Evolutionary conservation across 2,329 filamentous ascomycete species (phyloP).

Genomic region (Aquanectria penicillioides): DNA sequence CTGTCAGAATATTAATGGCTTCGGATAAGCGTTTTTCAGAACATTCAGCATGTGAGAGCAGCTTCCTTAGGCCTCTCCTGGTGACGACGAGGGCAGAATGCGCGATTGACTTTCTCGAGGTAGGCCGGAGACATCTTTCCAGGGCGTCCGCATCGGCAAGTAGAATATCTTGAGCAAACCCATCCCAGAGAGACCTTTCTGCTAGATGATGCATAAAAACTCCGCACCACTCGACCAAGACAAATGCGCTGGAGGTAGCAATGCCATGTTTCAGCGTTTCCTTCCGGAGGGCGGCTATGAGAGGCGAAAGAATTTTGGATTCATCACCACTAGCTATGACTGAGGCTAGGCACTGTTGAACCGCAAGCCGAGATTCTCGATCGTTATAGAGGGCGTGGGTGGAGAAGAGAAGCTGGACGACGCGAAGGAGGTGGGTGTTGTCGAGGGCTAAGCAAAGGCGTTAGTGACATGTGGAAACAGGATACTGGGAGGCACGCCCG

Average conservation of each 20-base stretch:
- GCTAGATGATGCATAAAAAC: slow-evolving; percentile 78
- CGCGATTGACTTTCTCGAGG: slow-evolving; percentile 70
- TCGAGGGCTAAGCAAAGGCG: slow-evolving; percentile 53
- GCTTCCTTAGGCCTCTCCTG: slow-evolving; percentile 79
- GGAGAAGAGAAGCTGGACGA: slow-evolving; percentile 82
- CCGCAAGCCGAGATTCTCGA: slow-evolving; percentile 82
- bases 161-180: slow-evolving; percentile 73
- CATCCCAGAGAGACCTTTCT: slow-evolving; percentile 69
- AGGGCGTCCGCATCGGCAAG: slow-evolving; percentile 76
- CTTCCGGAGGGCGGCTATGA: slow-evolving; percentile 73
- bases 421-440: slow-evolving; percentile 57
- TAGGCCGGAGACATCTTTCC: slow-evolving; percentile 79
- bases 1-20: slow-evolving; percentile 73
- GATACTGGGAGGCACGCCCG: slow-evolving; percentile 1
- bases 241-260: slow-evolving; percentile 83
- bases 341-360: slow-evolving; percentile 80
- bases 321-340: slow-evolving; percentile 70
- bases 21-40: slow-evolving; percentile 69
- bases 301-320: slow-evolving; percentile 65
- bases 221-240: slow-evolving; percentile 90
- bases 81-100: slow-evolving; percentile 81
- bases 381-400: slow-evolving; percentile 91
- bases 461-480: slow-evolving; percentile 28
- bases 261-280: slow-evolving; percentile 83
- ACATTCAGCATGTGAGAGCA: slow-evolving; percentile 68